phyloP scores from a whole-genome alignment of 2,329 filamentous ascomycete genomes.

The Epichloe gansuensis region DNA sequence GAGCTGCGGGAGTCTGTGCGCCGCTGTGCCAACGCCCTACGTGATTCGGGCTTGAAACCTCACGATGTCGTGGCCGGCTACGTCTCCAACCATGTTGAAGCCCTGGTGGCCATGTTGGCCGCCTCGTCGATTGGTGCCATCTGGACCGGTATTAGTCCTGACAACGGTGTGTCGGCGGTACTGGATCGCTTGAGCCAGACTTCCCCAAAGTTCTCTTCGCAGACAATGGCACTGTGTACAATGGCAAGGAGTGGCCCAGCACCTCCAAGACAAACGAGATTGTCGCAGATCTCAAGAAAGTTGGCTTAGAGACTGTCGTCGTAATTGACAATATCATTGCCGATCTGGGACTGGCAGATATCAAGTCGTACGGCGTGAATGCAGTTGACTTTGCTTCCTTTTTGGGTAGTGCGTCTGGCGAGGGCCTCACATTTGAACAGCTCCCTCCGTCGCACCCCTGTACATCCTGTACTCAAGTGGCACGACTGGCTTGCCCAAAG shows the following conservation, averaged over 20 bases:
- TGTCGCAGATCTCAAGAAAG: slow-evolving; percentile 45
- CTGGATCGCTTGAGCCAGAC: slow-evolving; percentile 81
- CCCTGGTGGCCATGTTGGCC: slow-evolving; percentile 78
- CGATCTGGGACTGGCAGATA: slow-evolving; percentile 29
- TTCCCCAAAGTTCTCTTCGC: slow-evolving; percentile 71
- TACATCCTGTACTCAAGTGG: slow-evolving; percentile 92
- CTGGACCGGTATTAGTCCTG: slow-evolving; percentile 88
- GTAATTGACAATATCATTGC: slow-evolving; percentile 56
- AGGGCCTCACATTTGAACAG: slow-evolving; percentile 55
- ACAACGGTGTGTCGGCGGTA: slow-evolving; percentile 84
- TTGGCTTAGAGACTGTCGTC: slow-evolving; percentile 56
- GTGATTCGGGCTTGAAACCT: slow-evolving; percentile 47
- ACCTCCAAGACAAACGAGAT: slow-evolving; percentile 71
- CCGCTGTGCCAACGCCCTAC: slow-evolving; percentile 58
- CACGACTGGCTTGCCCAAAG: slow-evolving; percentile 79
- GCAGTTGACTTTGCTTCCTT: slow-evolving; percentile 35
- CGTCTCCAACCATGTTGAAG: slow-evolving; percentile 80
- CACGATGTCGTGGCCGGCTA: slow-evolving; percentile 56
- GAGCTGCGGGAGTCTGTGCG: slow-evolving; percentile 69
- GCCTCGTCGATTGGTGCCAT: slow-evolving; percentile 72
- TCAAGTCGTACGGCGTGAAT: slow-evolving; percentile 27
- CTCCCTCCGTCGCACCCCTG: slow-evolving; percentile 77
- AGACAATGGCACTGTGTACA: slow-evolving; percentile 82
- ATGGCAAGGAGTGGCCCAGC: slow-evolving; percentile 78
- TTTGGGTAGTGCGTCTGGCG: slow-evolving; percentile 28